Conservation (phyloP, 2,329 filamentous ascomycete genomes). For the Zymoseptoria crescenta region DNA sequence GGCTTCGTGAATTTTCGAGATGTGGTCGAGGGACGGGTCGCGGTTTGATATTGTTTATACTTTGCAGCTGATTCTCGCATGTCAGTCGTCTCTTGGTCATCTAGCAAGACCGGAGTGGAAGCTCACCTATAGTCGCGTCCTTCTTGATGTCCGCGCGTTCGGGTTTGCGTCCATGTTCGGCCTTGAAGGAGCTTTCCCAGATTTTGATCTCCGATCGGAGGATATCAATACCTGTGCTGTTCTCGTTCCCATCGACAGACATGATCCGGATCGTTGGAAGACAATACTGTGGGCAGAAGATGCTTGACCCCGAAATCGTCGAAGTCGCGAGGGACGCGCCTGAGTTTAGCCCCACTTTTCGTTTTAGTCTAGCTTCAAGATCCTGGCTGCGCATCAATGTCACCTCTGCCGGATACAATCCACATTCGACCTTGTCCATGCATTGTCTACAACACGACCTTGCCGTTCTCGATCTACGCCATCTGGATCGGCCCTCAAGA, state of each 20-base stretch:
- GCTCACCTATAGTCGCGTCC: constrained; percentile 60
- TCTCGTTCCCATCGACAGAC: constrained; percentile 11
- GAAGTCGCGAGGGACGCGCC: background rate
- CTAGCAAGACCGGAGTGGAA: background rate
- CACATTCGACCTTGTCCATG: too few relatives aligned
- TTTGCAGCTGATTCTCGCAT: constrained; percentile 49
- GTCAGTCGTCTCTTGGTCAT: constrained; percentile 3
- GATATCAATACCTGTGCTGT: constrained; percentile 2
- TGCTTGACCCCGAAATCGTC: background rate
- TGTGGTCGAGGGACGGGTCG: constrained; percentile 45
- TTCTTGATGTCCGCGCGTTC: constrained; percentile 68
- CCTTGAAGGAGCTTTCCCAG: constrained; percentile 65
- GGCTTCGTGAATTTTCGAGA: constrained; percentile 36
- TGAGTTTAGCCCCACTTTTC: background rate
- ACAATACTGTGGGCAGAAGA: background rate
- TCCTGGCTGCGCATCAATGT: background rate
- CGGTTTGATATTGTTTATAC: constrained; percentile 69
- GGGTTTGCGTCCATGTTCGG: constrained; percentile 57
- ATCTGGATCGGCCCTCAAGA: too few relatives aligned
- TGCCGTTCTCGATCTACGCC: too few relatives aligned
- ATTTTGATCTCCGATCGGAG: constrained; percentile 64
- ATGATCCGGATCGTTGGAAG: constrained; percentile 1
- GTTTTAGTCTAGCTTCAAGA: background rate
- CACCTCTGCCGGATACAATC: too few relatives aligned
- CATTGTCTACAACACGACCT: too few relatives aligned